Percentiles rank a stretch among this genome's conserved stretches.
phyloP scores from a whole-genome alignment of 768 basidiomycete species.

The Boletus patriciae region DNA sequence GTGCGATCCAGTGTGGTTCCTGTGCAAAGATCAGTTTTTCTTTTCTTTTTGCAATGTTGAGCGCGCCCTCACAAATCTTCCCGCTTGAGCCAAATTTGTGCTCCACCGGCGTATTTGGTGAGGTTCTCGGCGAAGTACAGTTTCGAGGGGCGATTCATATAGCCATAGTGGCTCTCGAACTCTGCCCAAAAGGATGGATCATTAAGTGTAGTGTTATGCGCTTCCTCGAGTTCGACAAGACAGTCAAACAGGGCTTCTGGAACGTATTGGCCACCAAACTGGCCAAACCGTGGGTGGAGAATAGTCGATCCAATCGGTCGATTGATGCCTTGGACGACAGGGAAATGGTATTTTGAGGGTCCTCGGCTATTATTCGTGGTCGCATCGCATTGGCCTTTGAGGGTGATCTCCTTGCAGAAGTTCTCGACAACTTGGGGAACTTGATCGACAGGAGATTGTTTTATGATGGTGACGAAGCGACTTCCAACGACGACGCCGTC shows the following conservation, averaged over 20 bases:
- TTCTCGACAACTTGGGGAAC: background rate
- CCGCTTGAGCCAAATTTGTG: background rate
- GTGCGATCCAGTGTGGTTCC: background rate
- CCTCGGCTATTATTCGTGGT: background rate
- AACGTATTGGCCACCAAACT: background rate
- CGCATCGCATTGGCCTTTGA: background rate
- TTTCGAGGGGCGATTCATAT: background rate
- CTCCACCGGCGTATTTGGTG: background rate
- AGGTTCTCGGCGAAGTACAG: background rate
- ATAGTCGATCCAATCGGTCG: background rate
- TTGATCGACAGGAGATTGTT: background rate
- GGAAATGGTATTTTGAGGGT: background rate
- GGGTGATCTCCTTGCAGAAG: background rate
- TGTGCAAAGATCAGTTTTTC: background rate
- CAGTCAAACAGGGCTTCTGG: background rate
- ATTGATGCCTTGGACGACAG: background rate
- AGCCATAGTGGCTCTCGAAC: background rate
- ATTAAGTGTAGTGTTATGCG: background rate
- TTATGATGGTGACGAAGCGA: background rate
- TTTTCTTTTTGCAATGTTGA: too few relatives aligned
- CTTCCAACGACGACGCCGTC: background rate
- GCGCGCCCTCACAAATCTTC: background rate
- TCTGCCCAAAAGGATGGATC: background rate
- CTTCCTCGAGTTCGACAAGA: background rate
- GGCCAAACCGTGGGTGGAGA: background rate